Conservation (phyloP, 305 asterid species). For the Withania somnifera region DNA sequence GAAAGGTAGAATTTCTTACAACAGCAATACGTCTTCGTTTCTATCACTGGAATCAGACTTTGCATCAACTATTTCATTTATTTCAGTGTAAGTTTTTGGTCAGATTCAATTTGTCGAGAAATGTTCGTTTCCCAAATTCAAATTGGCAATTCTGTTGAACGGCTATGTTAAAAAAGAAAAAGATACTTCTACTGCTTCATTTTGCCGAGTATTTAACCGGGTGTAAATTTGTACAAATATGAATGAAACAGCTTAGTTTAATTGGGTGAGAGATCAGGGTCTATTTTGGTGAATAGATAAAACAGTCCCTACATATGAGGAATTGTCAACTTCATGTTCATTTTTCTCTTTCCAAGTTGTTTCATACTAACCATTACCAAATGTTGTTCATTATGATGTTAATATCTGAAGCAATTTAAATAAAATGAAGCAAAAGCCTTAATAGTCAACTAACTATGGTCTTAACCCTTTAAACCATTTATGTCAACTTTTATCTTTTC, state of each 20-base stretch:
- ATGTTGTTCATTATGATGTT: too few relatives aligned
- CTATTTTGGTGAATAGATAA: neutral
- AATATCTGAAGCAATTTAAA: too few relatives aligned
- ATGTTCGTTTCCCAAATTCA: neutral
- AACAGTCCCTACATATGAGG: neutral
- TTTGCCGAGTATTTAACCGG: neutral
- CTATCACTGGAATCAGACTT: neutral
- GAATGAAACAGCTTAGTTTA: too few relatives aligned
- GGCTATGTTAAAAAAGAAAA: neutral
- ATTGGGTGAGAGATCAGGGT: neutral
- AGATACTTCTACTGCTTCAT: neutral
- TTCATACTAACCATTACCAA: too few relatives aligned
- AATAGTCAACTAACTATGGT: too few relatives aligned
- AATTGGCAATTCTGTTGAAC: neutral
- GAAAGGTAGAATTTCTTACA: too few relatives aligned
- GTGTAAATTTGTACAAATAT: neutral
- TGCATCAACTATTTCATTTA: neutral
- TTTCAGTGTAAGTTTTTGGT: neutral
- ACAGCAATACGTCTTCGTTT: neutral
- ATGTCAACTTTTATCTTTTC: too few relatives aligned
- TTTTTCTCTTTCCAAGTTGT: too few relatives aligned
- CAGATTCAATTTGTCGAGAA: neutral
- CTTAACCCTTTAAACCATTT: too few relatives aligned
- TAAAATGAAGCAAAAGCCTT: too few relatives aligned
- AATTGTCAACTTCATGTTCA: too few relatives aligned